Percentiles rank a stretch among this genome's conserved stretches.
phyloP scores from a whole-genome alignment of 1,284 basidiomycete species.

The Trichosporon sp. region DNA sequence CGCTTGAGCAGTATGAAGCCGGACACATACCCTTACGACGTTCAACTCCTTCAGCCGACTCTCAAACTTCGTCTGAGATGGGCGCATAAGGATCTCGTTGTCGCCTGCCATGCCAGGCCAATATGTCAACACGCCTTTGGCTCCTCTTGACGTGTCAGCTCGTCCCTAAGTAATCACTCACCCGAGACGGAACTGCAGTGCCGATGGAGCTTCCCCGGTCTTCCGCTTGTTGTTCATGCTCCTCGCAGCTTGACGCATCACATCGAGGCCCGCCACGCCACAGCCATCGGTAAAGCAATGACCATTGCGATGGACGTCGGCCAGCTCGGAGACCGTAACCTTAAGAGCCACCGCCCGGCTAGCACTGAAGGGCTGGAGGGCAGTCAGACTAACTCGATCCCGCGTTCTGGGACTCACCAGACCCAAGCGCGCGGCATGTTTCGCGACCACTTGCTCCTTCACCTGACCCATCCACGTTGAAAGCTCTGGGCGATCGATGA shows the following conservation, averaged over 20 bases:
- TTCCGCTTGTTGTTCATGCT: conserved; percentile 43
- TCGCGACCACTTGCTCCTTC: conserved; percentile 54
- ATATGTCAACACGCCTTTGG: conserved; percentile 53
- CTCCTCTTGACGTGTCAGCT: conserved; percentile 41
- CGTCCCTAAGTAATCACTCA: conserved; percentile 24
- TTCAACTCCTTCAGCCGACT: conserved; percentile 46
- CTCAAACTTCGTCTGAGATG: conserved; percentile 53
- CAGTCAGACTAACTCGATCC: too few relatives aligned
- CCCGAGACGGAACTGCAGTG: conserved; percentile 55
- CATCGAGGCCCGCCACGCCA: conserved; percentile 45
- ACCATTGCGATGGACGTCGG: conserved; percentile 35
- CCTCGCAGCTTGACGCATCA: conserved; percentile 47
- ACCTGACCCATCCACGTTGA: conserved; percentile 50
- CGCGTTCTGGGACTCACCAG: conserved; percentile 36
- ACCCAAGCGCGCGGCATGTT: conserved; percentile 53
- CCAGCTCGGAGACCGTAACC: conserved; percentile 19
- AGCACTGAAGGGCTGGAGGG: conserved; percentile 46
- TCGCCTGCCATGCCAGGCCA: conserved; percentile 46
- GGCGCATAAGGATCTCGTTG: conserved; percentile 47
- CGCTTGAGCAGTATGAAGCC: not conserved
- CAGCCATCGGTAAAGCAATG: conserved; percentile 55
- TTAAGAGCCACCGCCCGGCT: conserved; percentile 45
- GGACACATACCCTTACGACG: conserved; percentile 46
- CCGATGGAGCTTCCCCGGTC: conserved; percentile 45
- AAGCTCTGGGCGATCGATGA: conserved; percentile 44